Evolutionary conservation across 202 grass and related monocot species (phyloP).

Genomic region (Eragrostis tef): DNA sequence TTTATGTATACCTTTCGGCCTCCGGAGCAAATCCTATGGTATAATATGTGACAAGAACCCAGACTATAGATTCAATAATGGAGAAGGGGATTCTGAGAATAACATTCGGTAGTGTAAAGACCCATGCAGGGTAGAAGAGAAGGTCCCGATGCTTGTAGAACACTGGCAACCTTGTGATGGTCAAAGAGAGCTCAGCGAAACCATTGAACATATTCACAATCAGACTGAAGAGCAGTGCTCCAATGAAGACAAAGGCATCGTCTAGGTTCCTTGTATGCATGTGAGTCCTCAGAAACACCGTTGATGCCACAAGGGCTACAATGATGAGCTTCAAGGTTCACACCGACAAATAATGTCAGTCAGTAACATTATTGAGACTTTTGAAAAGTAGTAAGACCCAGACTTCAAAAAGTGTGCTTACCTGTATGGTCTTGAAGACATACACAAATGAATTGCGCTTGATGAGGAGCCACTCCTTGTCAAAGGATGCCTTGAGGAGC

Average conservation of each 20-base stretch:
- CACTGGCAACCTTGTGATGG: constrained; percentile 84
- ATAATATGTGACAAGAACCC: constrained; percentile 87
- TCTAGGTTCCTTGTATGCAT: constrained; percentile 74
- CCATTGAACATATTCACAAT: constrained; percentile 99
- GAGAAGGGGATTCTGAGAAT: constrained; percentile 90
- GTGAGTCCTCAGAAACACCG: constrained; percentile 74
- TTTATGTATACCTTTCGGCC: constrained; percentile 69
- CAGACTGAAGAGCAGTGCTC: constrained; percentile 77
- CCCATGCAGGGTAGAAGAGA: constrained; percentile 93
- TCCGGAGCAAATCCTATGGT: constrained; percentile 88
- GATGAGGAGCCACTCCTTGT: constrained; percentile 99
- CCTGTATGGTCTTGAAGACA: constrained; percentile 90
- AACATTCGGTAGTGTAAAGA: constrained; percentile 80
- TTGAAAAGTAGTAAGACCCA: not conserved
- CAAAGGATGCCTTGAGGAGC: constrained; percentile 81
- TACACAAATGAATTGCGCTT: constrained; percentile 98
- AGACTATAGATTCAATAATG: constrained; percentile 77
- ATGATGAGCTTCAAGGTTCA: constrained; percentile 68
- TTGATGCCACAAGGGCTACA: constrained; percentile 69
- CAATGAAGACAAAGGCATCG: constrained; percentile 77
- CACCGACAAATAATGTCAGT: constrained; percentile 38
- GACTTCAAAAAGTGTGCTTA: constrained; percentile 26
- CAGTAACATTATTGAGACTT: constrained; percentile 1
- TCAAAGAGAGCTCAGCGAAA: constrained; percentile 84
- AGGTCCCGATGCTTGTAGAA: constrained; percentile 99